Base-by-base conservation (phyloP, 2,329 filamentous ascomycete species). In the Diaporthe aspalathi region DNA sequence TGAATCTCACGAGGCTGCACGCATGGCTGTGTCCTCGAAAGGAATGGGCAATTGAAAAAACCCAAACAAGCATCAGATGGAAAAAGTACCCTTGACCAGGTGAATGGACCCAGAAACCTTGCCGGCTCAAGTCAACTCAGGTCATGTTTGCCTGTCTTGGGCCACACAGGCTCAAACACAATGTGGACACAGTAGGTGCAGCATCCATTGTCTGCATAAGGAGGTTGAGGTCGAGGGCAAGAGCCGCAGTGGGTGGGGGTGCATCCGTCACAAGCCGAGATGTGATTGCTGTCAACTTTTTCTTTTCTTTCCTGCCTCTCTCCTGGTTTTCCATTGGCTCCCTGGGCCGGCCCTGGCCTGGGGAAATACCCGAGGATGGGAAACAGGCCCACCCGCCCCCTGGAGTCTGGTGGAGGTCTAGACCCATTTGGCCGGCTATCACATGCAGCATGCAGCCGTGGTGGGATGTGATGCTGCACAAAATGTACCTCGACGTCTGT, bases 201-300 rank as follows among this genome's bases (percentile, higher is more conserved):
- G 14, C 38, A 22, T 8, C 5, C 11, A 38, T 2, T 11, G 2
- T 38, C 47, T 20, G n/a, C 24, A 9, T 35, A 35, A 35, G 9
- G 32, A 5, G 32, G 32, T 35, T 17, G 40, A 45, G 40, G 57
- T 11, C 43, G 7, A 17, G 20, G 43, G 27, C 43, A 49, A 38
- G 60, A 63, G 60, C 60, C 60, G 43, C 60, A 63, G 29, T 50
- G 60, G 45, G 29, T 50, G 60, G 45, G 29, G 60, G 49, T 49
- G 43, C 60, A 65, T 20, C 45, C 60, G 24, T 65, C 60, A 50
- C 43, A 49, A 63, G 60, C 60, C 49, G 60, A 50, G 29, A 50
- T 50, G 29, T 29, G 29, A 49, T 22, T 22, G 27, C 35, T 38
- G 27, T 53, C 17, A 17, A 16, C 14, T 6, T 35, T 35, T 35